Conservation (phyloP, 2,329 filamentous ascomycete genomes). For the Tolypocladium cylindrosporum region DNA sequence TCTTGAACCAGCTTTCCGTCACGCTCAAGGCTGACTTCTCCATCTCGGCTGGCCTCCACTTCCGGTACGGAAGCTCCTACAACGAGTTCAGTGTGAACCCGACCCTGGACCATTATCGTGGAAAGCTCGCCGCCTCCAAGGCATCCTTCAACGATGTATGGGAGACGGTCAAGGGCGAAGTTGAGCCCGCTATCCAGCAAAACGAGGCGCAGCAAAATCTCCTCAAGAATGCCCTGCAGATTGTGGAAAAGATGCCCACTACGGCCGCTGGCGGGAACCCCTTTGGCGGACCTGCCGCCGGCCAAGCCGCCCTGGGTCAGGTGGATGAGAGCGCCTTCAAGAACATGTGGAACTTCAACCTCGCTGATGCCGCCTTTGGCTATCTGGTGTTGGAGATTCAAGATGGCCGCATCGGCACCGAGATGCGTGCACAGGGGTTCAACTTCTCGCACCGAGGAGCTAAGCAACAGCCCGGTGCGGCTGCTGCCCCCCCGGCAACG, state of each 20-base stretch:
- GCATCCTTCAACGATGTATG: slow-evolving; percentile 98
- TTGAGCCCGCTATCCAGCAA: slow-evolving; percentile 85
- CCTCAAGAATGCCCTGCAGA: slow-evolving; percentile 78
- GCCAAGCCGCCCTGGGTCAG: slow-evolving; percentile 65
- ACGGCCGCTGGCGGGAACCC: slow-evolving; percentile 94
- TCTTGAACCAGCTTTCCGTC: slow-evolving; percentile 94
- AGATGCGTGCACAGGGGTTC: slow-evolving; percentile 98
- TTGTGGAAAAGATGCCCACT: slow-evolving; percentile 97
- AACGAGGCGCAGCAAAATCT: slow-evolving; percentile 92
- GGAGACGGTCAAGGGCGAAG: slow-evolving; percentile 95
- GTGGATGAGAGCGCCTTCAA: slow-evolving; percentile 99
- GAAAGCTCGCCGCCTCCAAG: slow-evolving; percentile 95
- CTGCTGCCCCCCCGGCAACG: slow-evolving; percentile 21
- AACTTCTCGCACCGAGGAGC: slow-evolving; percentile 94
- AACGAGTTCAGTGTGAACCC: slow-evolving; percentile 99
- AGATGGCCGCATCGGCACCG: slow-evolving; percentile 88
- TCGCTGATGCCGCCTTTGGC: slow-evolving; percentile 94
- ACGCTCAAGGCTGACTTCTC: slow-evolving; percentile 98
- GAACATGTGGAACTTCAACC: slow-evolving; percentile 99
- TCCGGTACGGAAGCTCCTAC: slow-evolving; percentile 97
- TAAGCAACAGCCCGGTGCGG: slow-evolving; percentile 52
- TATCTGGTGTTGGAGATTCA: slow-evolving; percentile 94
- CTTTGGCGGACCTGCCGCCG: slow-evolving; percentile 77
- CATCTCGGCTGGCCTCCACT: slow-evolving; percentile 92
- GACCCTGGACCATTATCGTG: slow-evolving; percentile 93